Evolutionary conservation across 306 rosid species (phyloP), one percentile per base, ranked within the genome.

Genomic region (Senna siamea): DNA sequence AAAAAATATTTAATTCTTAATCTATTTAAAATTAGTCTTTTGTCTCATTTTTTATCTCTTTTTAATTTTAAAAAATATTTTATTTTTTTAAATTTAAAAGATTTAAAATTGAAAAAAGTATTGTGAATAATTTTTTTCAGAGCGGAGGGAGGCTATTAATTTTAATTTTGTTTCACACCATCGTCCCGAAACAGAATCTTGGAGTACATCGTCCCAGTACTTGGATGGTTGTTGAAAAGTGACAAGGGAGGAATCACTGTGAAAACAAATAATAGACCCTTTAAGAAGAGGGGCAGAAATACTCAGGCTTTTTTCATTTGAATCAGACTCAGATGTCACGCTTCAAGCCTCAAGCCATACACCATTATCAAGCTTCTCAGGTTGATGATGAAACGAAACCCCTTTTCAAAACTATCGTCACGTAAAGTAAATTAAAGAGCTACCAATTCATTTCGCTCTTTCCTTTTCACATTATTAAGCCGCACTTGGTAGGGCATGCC

Each of bases 341-440:
- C 78, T 74, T 54, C 69, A 58, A 59, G 75, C 75, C 62, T 63
- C 40, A 37, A 37, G 66, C 46, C 23, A 34, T 15, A 26, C 34
- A 53, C 43, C 32, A 61, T 73, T 34, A 73, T 76, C 69, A 46
- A 23, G 7, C 37, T 70, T 73, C 32, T 60, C 19, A 19, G 62
- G 77, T 69, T 75, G 79, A 66, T 64, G 22, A 81, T 79, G 20
- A 80, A 3, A 87, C 78, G n/a, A n/a, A n/a, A n/a, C n/a, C n/a
- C 70, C 78, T 60, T 61, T 79, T 44, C 37, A 52, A 15, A 74
- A 22, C 18, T 53, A 64, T 17, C 19, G 28, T 19, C 66, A 46
- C 48, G 35, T 52, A 28, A 26, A 26, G 35, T 52, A 28, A n/a
- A n/a, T n/a, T n/a, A n/a, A 66, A 66, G 32, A 18, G 30, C 8